Base-by-base conservation (phyloP, 75 land plant species). In the Cryptomeria japonica region DNA sequence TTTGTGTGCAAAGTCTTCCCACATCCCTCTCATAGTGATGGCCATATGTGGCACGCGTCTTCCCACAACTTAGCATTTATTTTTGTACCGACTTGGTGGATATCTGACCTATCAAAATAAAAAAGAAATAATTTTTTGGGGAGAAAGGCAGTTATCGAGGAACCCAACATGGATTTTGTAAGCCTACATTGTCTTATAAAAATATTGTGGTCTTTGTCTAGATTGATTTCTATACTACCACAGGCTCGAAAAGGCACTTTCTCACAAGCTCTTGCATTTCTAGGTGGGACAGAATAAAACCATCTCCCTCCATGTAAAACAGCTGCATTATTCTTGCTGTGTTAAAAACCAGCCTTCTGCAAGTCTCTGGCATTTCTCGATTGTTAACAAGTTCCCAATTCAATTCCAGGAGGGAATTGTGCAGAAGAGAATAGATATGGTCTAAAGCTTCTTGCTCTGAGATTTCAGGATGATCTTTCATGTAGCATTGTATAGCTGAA, bases 401-500 rank as follows among this genome's bases (percentile, higher is more conserved):
- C 32, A 89, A 28, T 46, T 86, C 86, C 73, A 88, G 78, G 87
- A 90, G 89, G 11, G 89, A 87, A 25, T 77, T 79, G 2, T 36
- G 86, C 15, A 90, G 73, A 44, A 85, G 22, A 3, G 15, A 22
- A 6, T 56, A 15, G 18, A 91, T 44, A 16, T 47, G 14, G 2
- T 64, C 86, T 5, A 38, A 18, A 25, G 90, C 93, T 84, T 55
- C 87, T 46, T 89, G 79, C 72, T 80, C 88, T 49, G 87, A 76
- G 19, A 55, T 19, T 9, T 80, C 86, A 37, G 85, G 25, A 83
- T 78, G 37, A 0, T 91, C 87, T 49, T 86, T 87, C 92, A 91
- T 91, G 84, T 91, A 89, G 19, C 88, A 75, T 11, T 89, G 84
- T 5, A 91, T 47, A 1, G 84, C 68, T 12, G 89, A 53, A 5